A percentile compares a stretch with the other conserved stretches of the same genome.
Conservation (phyloP, 148 eudicot species). For the Heliosperma pusillum region DNA sequence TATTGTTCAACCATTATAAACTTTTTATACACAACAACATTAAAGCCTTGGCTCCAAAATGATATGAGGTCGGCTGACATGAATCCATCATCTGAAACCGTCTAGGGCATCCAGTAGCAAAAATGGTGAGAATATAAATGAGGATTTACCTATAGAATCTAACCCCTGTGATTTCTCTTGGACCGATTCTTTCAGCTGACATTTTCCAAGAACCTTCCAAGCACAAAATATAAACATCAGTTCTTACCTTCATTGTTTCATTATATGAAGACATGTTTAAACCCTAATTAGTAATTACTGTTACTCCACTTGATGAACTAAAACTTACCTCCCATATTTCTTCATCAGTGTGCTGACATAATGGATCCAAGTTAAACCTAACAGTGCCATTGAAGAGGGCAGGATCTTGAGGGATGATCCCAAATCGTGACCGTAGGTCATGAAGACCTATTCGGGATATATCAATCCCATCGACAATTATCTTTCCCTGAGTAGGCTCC, state of each 20-base stretch:
- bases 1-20: no score
- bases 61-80: no score
- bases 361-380: conserved; percentile 79
- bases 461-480: conserved; percentile 71
- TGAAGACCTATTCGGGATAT: conserved; percentile 74
- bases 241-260: neutral
- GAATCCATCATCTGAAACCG: neutral
- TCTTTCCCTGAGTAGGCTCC: conserved; percentile 61
- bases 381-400: conserved; percentile 84
- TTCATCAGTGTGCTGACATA: conserved; percentile 54
- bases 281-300: neutral
- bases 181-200: conserved; percentile 48
- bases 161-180: conserved; percentile 43
- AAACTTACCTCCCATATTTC: conserved; percentile 79
- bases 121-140: neutral
- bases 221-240: neutral
- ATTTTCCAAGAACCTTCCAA: conserved; percentile 46
- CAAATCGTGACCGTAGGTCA: conserved; percentile 75
- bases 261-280: neutral
- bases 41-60: no score
- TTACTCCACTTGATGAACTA: neutral
- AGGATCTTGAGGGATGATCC: conserved; percentile 93
- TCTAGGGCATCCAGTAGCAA: neutral
- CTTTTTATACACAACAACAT: no score
- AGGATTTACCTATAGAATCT: conserved; percentile 42